Evolutionary conservation across 768 basidiomycete species (phyloP), one percentile per base, ranked within the genome.

Genomic region (Pilatotrama ljubarskyi): DNA sequence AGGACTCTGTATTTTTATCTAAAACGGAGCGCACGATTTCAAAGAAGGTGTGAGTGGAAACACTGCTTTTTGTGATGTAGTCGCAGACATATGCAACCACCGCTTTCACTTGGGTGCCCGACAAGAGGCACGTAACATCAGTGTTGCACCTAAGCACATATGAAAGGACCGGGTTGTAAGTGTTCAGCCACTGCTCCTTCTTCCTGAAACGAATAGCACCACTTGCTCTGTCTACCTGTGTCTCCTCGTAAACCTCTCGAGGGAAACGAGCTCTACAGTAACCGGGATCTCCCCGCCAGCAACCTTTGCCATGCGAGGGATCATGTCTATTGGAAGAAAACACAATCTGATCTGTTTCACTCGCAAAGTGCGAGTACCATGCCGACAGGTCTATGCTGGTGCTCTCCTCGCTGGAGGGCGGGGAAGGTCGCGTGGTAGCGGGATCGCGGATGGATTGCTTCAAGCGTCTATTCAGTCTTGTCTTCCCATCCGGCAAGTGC

Each of bases 21-120:
- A 48, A 17, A 7, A 48, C 26, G 14, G 46, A 29, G 3, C 26
- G 11, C 6, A 48, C 46, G 14, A 15, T 29, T 15, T 48, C 46
- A 25, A 48, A 48, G 25, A 48, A 48, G 25, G 18, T 22, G 15
- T 48, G 46, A 3, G 26, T 48, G 13, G 25, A 29, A 2, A 48
- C 14, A 4, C 25, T 15, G 15, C 26, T 26, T 61, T 82, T 82
- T 0, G 76, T 78, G 0, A 80, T 70, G 63, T 82, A 82, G 36
- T 81, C 77, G 5, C 78, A 70, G 0, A 78, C 69, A 67, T 79
- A 79, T 20, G 71, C 64, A 0, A 78, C 58, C 2, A 77, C 68
- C 15, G 75, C 70, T 50, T 78, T 77, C 1, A 80, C 69, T 0
- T 74, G 67, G 3, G 78, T 79, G 0, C 78, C 78, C 18, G 75